These are phyloP conservation scores for Nitzschia sp. DNA, from an alignment of 108 stramenopile species.

Conservation along the genomic window DNA sequence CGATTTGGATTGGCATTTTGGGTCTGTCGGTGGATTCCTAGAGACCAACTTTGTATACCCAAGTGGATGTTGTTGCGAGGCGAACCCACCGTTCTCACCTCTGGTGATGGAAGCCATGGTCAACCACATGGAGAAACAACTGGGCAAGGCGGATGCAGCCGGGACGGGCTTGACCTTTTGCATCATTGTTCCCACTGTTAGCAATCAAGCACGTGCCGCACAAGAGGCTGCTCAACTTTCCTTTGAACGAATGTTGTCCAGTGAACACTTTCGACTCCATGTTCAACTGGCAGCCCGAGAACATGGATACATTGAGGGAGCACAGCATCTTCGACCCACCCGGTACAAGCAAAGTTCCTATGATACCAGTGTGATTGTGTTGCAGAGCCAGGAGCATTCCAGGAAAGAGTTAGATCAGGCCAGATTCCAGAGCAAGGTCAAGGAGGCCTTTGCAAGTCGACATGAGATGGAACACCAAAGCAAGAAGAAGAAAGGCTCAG, in stretches of 20 bases:
- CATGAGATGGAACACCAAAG: slow-evolving; percentile 38
- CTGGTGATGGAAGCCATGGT: slow-evolving; percentile 66
- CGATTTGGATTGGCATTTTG: slow-evolving; percentile 80
- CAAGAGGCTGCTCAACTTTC: slow-evolving; percentile 8
- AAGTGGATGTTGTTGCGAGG: slow-evolving; percentile 54
- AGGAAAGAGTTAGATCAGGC: slow-evolving; percentile 14
- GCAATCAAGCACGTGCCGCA: neutral
- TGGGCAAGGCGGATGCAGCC: slow-evolving; percentile 31
- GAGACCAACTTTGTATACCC: slow-evolving; percentile 13
- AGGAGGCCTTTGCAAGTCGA: slow-evolving; percentile 57
- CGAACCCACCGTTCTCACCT: slow-evolving; percentile 78
- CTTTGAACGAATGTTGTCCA: slow-evolving; percentile 1
- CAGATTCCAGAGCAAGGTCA: slow-evolving; percentile 44
- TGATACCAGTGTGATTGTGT: slow-evolving; percentile 65
- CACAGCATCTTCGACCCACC: slow-evolving; percentile 75
- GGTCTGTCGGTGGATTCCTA: slow-evolving; percentile 67
- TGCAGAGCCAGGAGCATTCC: slow-evolving; percentile 40
- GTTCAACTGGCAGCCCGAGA: slow-evolving; percentile 51
- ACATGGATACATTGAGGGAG: slow-evolving; percentile 75
- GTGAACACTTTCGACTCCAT: slow-evolving; percentile 27
- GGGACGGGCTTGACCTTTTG: slow-evolving; percentile 45
- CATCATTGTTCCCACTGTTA: slow-evolving; percentile 60
- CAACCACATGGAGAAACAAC: slow-evolving; percentile 34
- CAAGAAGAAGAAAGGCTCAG: too few species aligned
- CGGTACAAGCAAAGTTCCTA: slow-evolving; percentile 63